Percentiles rank a stretch among this genome's conserved stretches.
These are phyloP conservation scores for Aegilops umbellulata DNA, from an alignment of 176 grass and related monocot species.

Conservation along the genomic window DNA sequence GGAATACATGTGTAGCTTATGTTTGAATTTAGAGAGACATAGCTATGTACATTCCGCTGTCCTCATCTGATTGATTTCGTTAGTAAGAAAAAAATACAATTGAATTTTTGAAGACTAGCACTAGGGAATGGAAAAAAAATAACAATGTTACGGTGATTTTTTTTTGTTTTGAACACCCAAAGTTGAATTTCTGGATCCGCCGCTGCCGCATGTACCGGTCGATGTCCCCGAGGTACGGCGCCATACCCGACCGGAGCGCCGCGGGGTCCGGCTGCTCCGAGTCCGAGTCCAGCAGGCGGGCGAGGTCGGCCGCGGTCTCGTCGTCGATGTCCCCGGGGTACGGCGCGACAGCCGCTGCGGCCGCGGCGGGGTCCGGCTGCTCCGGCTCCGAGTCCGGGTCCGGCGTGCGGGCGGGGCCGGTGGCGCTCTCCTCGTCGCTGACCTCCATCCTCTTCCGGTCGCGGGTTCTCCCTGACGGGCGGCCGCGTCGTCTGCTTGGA, in stretches of 20 bases:
- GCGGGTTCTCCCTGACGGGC: slow-evolving; percentile 13
- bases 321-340: slow-evolving; percentile 1
- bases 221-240: slow-evolving; percentile 12
- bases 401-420: background rate
- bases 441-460: background rate
- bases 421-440: background rate
- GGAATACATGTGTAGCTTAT: too few relatives aligned
- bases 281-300: background rate
- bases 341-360: background rate
- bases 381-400: background rate
- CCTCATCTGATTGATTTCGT: too few relatives aligned
- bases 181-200: too few relatives aligned
- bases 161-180: too few relatives aligned
- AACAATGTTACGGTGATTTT: too few relatives aligned
- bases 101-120: too few relatives aligned
- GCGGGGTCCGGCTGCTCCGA: background rate
- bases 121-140: too few relatives aligned
- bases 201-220: slow-evolving; percentile 31
- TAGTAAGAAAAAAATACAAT: too few relatives aligned
- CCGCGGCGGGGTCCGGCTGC: background rate
- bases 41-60: too few relatives aligned
- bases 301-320: background rate
- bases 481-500: slow-evolving; percentile 28
- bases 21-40: too few relatives aligned
- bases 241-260: background rate